Base-by-base conservation (phyloP, 139 green algal species). In the Ettlia oleoabundans region DNA sequence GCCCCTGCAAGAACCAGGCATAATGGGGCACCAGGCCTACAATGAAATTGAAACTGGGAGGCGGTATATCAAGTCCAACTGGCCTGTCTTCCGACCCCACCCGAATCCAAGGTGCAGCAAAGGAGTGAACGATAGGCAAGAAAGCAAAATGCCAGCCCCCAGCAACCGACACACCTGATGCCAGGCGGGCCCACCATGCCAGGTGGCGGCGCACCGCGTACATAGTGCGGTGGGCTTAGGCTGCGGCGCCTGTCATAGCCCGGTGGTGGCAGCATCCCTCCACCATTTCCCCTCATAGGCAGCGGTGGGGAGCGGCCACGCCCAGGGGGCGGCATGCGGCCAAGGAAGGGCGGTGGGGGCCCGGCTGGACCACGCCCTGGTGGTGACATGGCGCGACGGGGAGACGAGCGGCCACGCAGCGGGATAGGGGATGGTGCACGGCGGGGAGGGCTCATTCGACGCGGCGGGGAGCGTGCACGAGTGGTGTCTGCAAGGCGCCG, bases 161-260 rank as follows among this genome's bases (percentile, higher is more conserved):
- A n/a, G 15, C 47, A 58, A 24, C 47, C 47, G 10, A 15, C 47
- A 58, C 42, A 35, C 41, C 43, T 76, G 68, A 47, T 21, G 43
- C 37, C 37, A 9, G 68, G 68, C 24, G 42, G 41, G 41, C 68
- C 68, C 68, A 76, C 58, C 68, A 63, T 77, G 41, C 32, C 68
- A 26, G 32, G 70, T 30, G 70, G 70, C 13, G 70, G 70, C 28
- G n/a, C n/a, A n/a, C 70, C 70, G 13, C 70, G 70, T 1, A 15
- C 70, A 63, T 42, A 77, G 10, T 18, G 42, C n/a, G 70, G 70
- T 30, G 70, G 70, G 70, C 70, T 77, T 10, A 33, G 42, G 70
- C 70, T 77, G 42, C 70, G 42, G n/a, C 70, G 42, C 6, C 70
- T 41, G 70, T 42, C 70, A 28, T 77, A 77, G 13, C 42, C 70